Evolutionary conservation across 2,329 filamentous ascomycete species (phyloP), one percentile per base, ranked within the genome.

Genomic region (Metarhizium brunneum): DNA sequence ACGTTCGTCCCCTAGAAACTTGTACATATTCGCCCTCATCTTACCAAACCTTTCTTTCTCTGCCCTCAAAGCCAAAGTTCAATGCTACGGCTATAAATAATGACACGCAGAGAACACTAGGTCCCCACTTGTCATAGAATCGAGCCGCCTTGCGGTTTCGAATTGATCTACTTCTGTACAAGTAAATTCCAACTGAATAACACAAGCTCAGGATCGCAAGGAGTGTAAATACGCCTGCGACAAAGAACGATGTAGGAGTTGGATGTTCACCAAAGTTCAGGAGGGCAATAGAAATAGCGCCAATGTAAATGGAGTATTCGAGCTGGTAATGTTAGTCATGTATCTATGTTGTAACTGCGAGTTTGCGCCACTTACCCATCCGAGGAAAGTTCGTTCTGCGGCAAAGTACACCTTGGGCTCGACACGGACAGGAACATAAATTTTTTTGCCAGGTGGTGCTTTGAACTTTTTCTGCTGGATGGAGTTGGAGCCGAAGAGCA

Each of bases 351-450:
- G n/a, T 20, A 11, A 36, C 13, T 13, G 47, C 20, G 3, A 6
- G 14, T 25, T 45, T 10, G 25, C 11, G 45, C 30, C 18, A 74
- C 83, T 75, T 73, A 88, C 85, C 91, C 94, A 99, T 60, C 90
- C 89, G 56, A 99, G 80, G 73, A 96, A 99, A 1, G 94, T 99
- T 61, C 94, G 84, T 72, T 99, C 94, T 1, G 91, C 92, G 25
- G 94, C 94, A 68, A 99, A 96, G 71, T 91, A 96, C 52, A 99
- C 94, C 74, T 99, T 99, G 38, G 94, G 94, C 71, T 99, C 94
- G 38, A 99, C 92, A 51, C 94, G 85, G 55, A 97, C 87, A 14
- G 92, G 92, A 29, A 99, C 94, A 65, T 97, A 92, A 57, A 99
- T 97, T 70, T 89, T 89, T 82, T 92, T 92, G 54, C 88, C 88